Percentiles rank a stretch among this genome's conserved stretches.
Evolutionary conservation across 768 basidiomycete genomes (phyloP).

Genomic region (Tephrocybe sp.): DNA sequence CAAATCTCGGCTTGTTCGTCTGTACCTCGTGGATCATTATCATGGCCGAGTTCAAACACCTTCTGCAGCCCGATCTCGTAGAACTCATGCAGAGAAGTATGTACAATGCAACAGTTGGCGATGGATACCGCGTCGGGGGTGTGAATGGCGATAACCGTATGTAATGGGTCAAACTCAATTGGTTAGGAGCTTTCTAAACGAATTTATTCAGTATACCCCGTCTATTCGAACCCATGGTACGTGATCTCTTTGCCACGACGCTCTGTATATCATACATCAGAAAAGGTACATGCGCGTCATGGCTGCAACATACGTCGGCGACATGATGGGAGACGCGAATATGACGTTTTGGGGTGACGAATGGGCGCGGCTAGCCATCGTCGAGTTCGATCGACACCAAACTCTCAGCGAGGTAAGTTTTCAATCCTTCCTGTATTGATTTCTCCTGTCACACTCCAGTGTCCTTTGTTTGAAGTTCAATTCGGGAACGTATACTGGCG

Average conservation of each 20-base stretch:
- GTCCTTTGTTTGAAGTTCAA: slow-evolving; percentile 23
- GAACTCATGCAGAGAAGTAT: slow-evolving; percentile 27
- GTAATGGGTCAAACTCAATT: too few relatives aligned
- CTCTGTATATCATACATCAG: background rate
- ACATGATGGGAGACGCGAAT: slow-evolving; percentile 27
- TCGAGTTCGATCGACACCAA: slow-evolving; percentile 24
- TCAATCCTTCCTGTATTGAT: background rate
- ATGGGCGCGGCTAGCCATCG: slow-evolving; percentile 27
- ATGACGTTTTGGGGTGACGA: slow-evolving; percentile 31
- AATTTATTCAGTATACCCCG: slow-evolving; percentile 28
- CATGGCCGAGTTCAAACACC: slow-evolving; percentile 28
- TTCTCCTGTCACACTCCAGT: background rate
- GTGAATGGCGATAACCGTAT: slow-evolving; percentile 29
- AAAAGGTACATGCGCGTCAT: slow-evolving; percentile 31
- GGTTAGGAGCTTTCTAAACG: too few relatives aligned
- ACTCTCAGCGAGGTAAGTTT: slow-evolving; percentile 27
- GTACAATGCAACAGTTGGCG: slow-evolving; percentile 32
- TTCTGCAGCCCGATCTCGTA: slow-evolving; percentile 24
- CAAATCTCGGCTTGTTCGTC: slow-evolving; percentile 26
- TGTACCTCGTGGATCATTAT: slow-evolving; percentile 30
- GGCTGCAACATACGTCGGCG: slow-evolving; percentile 30
- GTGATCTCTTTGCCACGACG: background rate
- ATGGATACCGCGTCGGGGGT: slow-evolving; percentile 30
- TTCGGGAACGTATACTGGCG: slow-evolving; percentile 29
- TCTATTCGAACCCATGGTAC: slow-evolving; percentile 29